These are phyloP conservation scores for Globisporangium radiosum DNA, from an alignment of 352 stramenopile species.

Conservation along the genomic window DNA sequence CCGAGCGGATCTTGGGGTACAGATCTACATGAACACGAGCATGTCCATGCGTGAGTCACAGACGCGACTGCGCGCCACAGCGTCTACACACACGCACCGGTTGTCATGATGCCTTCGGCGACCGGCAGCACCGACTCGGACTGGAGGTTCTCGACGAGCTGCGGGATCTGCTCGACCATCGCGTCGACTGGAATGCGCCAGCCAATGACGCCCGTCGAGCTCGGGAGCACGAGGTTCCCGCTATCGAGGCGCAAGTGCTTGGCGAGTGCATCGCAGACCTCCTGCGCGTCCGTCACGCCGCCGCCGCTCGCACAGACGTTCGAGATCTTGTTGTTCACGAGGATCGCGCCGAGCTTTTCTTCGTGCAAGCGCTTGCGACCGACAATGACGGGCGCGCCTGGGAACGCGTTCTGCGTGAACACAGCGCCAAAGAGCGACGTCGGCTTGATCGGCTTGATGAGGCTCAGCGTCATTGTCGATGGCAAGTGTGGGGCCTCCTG, in stretches of 20 bases:
- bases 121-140: constrained; percentile 89
- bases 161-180: constrained; percentile 76
- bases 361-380: constrained; percentile 88
- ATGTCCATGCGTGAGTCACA: too few relatives aligned
- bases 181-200: constrained; percentile 95
- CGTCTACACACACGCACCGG: constrained; percentile 29
- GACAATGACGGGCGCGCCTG: constrained; percentile 85
- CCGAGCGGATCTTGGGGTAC: constrained; percentile 88
- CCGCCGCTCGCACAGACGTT: constrained; percentile 96
- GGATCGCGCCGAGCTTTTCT: constrained; percentile 89
- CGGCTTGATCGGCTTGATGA: constrained; percentile 83
- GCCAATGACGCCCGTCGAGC: constrained; percentile 97
- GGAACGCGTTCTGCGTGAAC: constrained; percentile 90
- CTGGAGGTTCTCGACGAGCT: constrained; percentile 87
- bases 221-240: constrained; percentile 89
- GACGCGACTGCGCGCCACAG: too few relatives aligned
- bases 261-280: constrained; percentile 90
- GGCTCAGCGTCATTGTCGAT: constrained; percentile 82
- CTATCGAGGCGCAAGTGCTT: constrained; percentile 82
- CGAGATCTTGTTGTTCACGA: constrained; percentile 99
- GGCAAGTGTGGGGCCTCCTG: constrained; percentile 72
- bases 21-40: constrained; percentile 33
- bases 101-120: constrained; percentile 97
- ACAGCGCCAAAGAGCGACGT: constrained; percentile 84
- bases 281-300: constrained; percentile 89